Base-by-base conservation (phyloP, 768 basidiomycete species). In the Boletus pseudo-olivaceus region DNA sequence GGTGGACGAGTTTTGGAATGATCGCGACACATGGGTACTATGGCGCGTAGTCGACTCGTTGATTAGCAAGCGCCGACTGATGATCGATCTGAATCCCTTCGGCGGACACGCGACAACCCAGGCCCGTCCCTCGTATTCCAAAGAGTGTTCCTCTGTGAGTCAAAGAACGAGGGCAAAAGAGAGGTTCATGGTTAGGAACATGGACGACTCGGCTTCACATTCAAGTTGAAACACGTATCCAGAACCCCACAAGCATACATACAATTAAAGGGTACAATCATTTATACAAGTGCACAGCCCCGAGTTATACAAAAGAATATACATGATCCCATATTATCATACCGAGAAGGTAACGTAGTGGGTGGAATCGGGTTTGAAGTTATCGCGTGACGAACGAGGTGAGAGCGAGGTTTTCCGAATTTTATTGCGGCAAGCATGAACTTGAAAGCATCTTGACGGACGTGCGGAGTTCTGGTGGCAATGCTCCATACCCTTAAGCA, bases 271-370 rank as follows among this genome's bases (percentile, higher is more conserved):
- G 23, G 53, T 39, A 53, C 60, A 62, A 17, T 7, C 51, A 17
- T 62, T 61, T 59, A 59, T 59, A 67, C 67, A 68, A 56, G 56
- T 47, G 58, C 39, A 46, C 20, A 54, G 57, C 53, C 34, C 59
- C 41, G 30, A 38, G 12, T 54, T 68, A 67, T 64, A 62, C 62
- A 67, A 68, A 62, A 64, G 66, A 66, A 68, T 68, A 58, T 68
- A 67, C 66, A 67, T 62, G 56, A 61, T 61, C 26, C 62, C 61
- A 63, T 62, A 67, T 67, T 58, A 67, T 62, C 53, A 64, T 55
- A 66, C 41, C 11, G 33, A 53, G 53, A 56, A 56, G 42, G 56
- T 56, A 62, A 42, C 33, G 53, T 62, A 62, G 35, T 8, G 39
- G 47, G n/a, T 41, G 52, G 43, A 42, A 43, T 43, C 14, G 53